Percentiles rank a stretch among this genome's conserved stretches.
phyloP scores from a whole-genome alignment of 2,329 filamentous ascomycete genomes.

The Pyrenochaeta sp. region DNA sequence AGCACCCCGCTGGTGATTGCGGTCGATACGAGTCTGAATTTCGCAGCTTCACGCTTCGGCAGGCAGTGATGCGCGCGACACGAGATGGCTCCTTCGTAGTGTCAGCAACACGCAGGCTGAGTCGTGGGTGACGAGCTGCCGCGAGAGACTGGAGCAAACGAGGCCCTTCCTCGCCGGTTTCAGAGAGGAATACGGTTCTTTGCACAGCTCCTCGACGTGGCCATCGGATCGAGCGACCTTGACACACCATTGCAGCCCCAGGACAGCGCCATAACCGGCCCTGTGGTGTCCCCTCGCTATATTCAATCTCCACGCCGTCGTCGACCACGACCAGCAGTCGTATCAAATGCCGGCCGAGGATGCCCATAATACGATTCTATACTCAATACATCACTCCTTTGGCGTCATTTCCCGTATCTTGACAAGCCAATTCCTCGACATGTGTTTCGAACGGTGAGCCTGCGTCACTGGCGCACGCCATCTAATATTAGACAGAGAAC shows the following conservation, averaged over 20 bases:
- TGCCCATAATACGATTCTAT: neutral
- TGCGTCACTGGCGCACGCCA: constrained; percentile 10
- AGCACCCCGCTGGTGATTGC: constrained; percentile 10
- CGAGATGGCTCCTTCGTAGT: constrained; percentile 14
- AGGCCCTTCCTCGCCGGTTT: constrained; percentile 15
- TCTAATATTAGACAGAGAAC: constrained; percentile 13
- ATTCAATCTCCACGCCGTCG: constrained; percentile 18
- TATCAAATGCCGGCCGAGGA: constrained; percentile 2
- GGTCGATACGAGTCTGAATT: constrained; percentile 21
- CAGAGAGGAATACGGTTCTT: constrained; percentile 1
- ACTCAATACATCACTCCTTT: neutral
- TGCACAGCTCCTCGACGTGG: constrained; percentile 21
- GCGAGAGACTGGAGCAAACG: constrained; percentile 6
- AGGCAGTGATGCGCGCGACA: constrained; percentile 20
- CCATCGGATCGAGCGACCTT: constrained; percentile 17
- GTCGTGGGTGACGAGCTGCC: constrained; percentile 25
- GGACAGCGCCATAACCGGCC: constrained; percentile 11
- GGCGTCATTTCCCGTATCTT: constrained; percentile 8
- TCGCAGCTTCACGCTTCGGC: constrained; percentile 17
- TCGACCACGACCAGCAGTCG: constrained; percentile 4
- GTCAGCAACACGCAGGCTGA: constrained; percentile 38
- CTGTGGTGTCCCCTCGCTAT: constrained; percentile 8
- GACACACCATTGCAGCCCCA: constrained; percentile 12
- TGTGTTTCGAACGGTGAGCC: constrained; percentile 10
- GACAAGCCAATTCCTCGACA: constrained; percentile 4